Base-by-base conservation (phyloP, 192 early-diverging fungal species). In the Coemansia sp. region DNA sequence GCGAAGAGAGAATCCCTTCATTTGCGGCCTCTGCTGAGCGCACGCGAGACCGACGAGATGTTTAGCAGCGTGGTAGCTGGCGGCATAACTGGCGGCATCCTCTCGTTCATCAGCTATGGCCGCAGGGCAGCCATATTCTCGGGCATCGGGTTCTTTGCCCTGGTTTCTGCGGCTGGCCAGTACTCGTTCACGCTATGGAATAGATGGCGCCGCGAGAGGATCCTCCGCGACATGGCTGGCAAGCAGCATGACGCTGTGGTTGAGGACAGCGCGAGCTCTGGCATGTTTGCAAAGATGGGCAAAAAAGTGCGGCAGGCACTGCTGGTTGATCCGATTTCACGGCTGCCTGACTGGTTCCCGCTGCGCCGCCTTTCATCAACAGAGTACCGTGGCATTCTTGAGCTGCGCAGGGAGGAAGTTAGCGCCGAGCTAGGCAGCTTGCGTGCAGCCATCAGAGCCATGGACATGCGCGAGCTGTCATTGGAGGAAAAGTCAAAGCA, bases 11-110 rank as follows among this genome's bases (percentile, higher is more conserved):
- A 80, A 14, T 62, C 74, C 2, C 83, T 75, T 42, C 79, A 87
- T 32, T 67, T 89, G 14, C 87, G 80, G n/a, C 74, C 82, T 24
- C 88, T 86, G 20, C 83, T 87, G 59, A 58, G 56, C 11, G 88
- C 89, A 0, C 72, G 84, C 45, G 85, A 86, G 14, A 73, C 77
- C 61, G 90, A 89, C 80, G 80, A 86, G 31, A 70, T 89, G 27
- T 85, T 87, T 43, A 89, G 88, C 64, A 88, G 87, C 62, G 70
- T 85, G 0, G 53, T 87, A 59, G 84, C 88, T 15, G 90, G 90
- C 43, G 81, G 70, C 1, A 70, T 84, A 17, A 86, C 88, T 17
- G 90, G 90, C 65, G 85, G 86, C 17, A 54, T 87, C 8, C 68
- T 91, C 9, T 70, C 83, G 1, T 82, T 86, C 37, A 62, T 85